Percentiles rank a stretch among this genome's conserved stretches.
Conservation (phyloP, 306 rosid species). For the Mimosa bimucronata region DNA sequence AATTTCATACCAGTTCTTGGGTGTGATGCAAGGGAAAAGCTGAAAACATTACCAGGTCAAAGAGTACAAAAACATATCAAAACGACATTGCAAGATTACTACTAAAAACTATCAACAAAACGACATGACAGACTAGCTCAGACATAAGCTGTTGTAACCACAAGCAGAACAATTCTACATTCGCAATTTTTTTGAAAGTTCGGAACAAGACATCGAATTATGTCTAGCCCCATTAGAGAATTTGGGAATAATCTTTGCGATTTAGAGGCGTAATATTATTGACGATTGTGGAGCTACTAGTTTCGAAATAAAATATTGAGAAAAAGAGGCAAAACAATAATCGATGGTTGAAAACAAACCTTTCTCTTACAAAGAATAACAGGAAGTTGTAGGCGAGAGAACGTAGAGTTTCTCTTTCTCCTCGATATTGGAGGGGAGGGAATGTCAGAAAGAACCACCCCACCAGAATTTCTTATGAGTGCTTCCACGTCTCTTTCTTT, state of each 20-base stretch:
- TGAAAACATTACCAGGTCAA: background rate
- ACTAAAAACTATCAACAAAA: background rate
- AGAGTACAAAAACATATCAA: background rate
- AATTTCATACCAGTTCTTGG: background rate
- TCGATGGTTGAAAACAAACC: conserved; percentile 53
- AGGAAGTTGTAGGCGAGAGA: conserved; percentile 53
- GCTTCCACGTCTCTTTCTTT: conserved; percentile 63
- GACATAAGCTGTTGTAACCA: conserved; percentile 4
- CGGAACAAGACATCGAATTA: background rate
- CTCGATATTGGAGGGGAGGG: conserved; percentile 63
- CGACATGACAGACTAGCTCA: background rate
- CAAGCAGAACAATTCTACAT: background rate
- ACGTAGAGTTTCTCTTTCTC: conserved; percentile 50
- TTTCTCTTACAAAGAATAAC: conserved; percentile 68
- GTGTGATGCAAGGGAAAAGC: background rate
- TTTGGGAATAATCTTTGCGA: background rate
- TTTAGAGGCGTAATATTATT: background rate
- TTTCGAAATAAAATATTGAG: background rate
- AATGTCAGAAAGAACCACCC: conserved; percentile 68
- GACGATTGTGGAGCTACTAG: background rate
- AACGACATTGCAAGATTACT: background rate
- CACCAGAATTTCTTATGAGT: conserved; percentile 74
- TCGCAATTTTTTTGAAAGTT: background rate
- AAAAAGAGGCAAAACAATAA: background rate
- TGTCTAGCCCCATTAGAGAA: background rate